phyloP scores from a whole-genome alignment of 225 moss, liverwort and hornwort species.

The Lunularia cruciata region DNA sequence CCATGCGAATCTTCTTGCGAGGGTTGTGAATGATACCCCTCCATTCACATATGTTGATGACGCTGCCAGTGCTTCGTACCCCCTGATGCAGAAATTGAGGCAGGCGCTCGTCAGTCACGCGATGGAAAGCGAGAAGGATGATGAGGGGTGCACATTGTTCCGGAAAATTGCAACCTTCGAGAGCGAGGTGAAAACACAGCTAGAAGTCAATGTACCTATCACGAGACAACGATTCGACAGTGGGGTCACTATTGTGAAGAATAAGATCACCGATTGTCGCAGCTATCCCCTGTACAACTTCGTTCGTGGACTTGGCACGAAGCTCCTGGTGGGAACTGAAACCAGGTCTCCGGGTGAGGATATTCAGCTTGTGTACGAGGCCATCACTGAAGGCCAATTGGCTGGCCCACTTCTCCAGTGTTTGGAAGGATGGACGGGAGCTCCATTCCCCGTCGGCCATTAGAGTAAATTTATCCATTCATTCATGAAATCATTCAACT shows the following conservation, averaged over 20 bases:
- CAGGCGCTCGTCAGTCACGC: conserved; percentile 8
- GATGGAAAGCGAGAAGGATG: neutral
- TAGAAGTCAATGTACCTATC: neutral
- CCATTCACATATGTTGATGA: conserved; percentile 5
- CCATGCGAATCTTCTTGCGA: neutral
- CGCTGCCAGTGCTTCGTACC: conserved; percentile 8
- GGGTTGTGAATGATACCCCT: conserved; percentile 37
- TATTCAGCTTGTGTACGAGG: too few relatives aligned
- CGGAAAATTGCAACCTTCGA: conserved; percentile 19
- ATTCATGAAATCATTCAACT: too few relatives aligned
- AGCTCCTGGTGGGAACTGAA: conserved; percentile 42
- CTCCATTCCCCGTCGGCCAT: conserved; percentile 1
- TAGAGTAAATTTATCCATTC: too few relatives aligned
- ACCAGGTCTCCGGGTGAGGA: conserved; percentile 29
- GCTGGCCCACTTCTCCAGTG: conserved; percentile 7
- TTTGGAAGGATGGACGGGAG: conserved; percentile 8
- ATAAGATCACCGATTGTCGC: conserved; percentile 30
- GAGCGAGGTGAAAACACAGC: conserved; percentile 10
- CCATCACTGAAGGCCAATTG: conserved; percentile 7
- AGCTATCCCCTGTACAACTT: conserved; percentile 52
- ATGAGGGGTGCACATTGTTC: neutral
- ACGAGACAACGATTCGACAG: conserved; percentile 10
- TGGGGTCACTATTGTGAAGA: neutral
- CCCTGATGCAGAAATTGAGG: conserved; percentile 20
- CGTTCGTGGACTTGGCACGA: conserved; percentile 16